These are phyloP conservation scores for Colletotrichum ledebouriae DNA, from an alignment of 2,329 filamentous ascomycete species.

Conservation along the genomic window DNA sequence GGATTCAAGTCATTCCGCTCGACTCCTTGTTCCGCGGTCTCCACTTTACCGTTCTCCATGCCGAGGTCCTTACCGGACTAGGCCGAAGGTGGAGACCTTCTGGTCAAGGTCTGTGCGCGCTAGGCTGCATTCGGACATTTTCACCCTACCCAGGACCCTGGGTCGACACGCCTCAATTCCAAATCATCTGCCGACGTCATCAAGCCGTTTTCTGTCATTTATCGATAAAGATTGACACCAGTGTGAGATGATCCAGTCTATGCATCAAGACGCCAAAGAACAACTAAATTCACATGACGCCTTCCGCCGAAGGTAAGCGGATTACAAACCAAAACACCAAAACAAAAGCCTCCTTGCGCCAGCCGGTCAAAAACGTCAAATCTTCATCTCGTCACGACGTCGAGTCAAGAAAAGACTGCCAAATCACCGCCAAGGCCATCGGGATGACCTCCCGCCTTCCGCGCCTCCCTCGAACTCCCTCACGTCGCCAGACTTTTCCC, in stretches of 20 bases:
- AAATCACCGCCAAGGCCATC: not conserved
- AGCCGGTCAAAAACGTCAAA: not conserved
- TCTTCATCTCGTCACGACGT: not conserved
- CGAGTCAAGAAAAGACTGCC: not conserved
- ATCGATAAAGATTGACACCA: not conserved
- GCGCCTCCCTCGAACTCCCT: conserved; percentile 26
- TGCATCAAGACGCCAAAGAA: conserved; percentile 2
- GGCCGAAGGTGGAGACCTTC: conserved; percentile 33
- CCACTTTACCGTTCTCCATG: conserved; percentile 9
- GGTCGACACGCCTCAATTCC: conserved; percentile 22
- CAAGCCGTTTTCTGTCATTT: not conserved
- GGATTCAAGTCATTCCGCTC: conserved; percentile 8
- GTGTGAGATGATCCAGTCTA: not conserved
- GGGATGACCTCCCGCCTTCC: conserved; percentile 5
- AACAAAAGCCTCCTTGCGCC: not conserved
- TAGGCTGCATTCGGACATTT: conserved; percentile 9
- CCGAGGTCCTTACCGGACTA: conserved; percentile 33
- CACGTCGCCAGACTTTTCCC: not conserved
- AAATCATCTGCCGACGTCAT: conserved; percentile 27
- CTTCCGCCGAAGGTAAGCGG: not conserved
- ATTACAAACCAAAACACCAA: conserved; percentile 9
- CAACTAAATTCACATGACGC: not conserved
- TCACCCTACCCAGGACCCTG: conserved; percentile 3
- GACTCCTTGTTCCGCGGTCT: conserved; percentile 23
- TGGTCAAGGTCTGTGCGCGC: not conserved